Percentiles rank a stretch among this genome's conserved stretches.
phyloP scores from a whole-genome alignment of 2,329 filamentous ascomycete genomes.

The Botrytis paeoniae region DNA sequence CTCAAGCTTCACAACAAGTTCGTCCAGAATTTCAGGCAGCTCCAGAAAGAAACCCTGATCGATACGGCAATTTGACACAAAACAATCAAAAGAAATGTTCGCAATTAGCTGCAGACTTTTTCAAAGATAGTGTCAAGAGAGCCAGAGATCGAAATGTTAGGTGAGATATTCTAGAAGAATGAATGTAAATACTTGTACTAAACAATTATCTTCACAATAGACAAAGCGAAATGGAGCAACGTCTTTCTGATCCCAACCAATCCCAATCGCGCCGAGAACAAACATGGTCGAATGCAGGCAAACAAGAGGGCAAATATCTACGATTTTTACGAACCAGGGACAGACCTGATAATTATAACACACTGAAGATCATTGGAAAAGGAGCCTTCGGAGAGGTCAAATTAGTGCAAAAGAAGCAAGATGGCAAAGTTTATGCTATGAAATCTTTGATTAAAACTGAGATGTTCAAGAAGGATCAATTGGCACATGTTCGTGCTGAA shows the following conservation, averaged over 20 bases:
- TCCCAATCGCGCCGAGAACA: slow-evolving; percentile 75
- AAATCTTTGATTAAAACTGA: slow-evolving; percentile 98
- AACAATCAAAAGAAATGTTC: slow-evolving; percentile 70
- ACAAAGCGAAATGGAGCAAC: slow-evolving; percentile 87
- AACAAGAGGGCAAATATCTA: slow-evolving; percentile 87
- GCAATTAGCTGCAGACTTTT: slow-evolving; percentile 80
- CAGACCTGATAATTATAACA: slow-evolving; percentile 89
- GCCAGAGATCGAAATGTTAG: slow-evolving; percentile 92
- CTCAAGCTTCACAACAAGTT: slow-evolving; percentile 51
- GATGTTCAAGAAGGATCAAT: slow-evolving; percentile 99
- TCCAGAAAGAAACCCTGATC: slow-evolving; percentile 83
- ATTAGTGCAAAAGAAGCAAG: slow-evolving; percentile 91
- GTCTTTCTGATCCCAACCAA: slow-evolving; percentile 73
- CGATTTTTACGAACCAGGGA: slow-evolving; percentile 93
- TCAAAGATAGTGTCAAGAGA: slow-evolving; percentile 97
- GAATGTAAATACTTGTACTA: slow-evolving; percentile 3
- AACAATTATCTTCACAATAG: slow-evolving; percentile 44
- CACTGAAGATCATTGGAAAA: slow-evolving; percentile 97
- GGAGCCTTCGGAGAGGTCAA: slow-evolving; percentile 98
- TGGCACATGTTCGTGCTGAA: slow-evolving; percentile 95
- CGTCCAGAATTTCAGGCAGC: slow-evolving; percentile 73
- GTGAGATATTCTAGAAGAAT: slow-evolving; percentile 47
- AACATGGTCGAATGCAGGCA: slow-evolving; percentile 79
- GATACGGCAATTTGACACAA: slow-evolving; percentile 62
- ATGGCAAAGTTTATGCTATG: slow-evolving; percentile 96